A percentile compares a stretch with the other conserved stretches of the same genome.
These are phyloP conservation scores for Posidonia australis DNA, from an alignment of 106 monocot genomes.

Conservation along the genomic window DNA sequence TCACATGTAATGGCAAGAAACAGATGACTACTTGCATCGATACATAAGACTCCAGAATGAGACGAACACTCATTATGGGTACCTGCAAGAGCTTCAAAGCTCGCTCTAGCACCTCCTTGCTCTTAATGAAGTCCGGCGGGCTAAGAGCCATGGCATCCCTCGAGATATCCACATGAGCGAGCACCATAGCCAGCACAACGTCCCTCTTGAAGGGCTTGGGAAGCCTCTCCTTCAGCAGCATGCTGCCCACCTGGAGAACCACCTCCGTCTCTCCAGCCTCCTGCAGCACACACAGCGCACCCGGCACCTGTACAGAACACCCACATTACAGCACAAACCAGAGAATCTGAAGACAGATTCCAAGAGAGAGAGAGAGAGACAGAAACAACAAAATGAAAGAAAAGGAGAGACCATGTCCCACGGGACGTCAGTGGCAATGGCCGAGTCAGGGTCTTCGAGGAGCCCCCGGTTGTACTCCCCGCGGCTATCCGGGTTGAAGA, in stretches of 20 bases:
- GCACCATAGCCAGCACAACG: slow-evolving; percentile 77
- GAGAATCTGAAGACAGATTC: background rate
- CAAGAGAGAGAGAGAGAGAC: background rate
- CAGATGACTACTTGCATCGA: too few species aligned
- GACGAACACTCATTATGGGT: background rate
- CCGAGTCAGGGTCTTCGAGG: slow-evolving; percentile 40
- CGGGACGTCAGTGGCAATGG: slow-evolving; percentile 39
- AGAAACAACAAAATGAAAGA: background rate
- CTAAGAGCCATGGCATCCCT: slow-evolving; percentile 65
- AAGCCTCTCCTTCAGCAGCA: slow-evolving; percentile 47
- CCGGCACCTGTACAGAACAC: slow-evolving; percentile 45
- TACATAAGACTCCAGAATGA: background rate
- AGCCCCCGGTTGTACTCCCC: slow-evolving; percentile 54
- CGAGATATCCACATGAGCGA: slow-evolving; percentile 79
- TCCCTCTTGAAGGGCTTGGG: slow-evolving; percentile 89
- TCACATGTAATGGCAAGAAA: too few species aligned
- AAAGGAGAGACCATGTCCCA: slow-evolving; percentile 60
- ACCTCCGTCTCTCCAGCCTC: slow-evolving; percentile 63
- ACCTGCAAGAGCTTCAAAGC: slow-evolving; percentile 96
- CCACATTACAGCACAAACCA: background rate
- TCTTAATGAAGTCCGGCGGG: slow-evolving; percentile 59
- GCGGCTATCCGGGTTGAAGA: slow-evolving; percentile 34
- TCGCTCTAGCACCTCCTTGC: slow-evolving; percentile 77
- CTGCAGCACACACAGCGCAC: slow-evolving; percentile 76
- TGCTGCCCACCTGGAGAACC: slow-evolving; percentile 52